Evolutionary conservation across 106 monocot genomes (phyloP), one percentile per base, ranked within the genome.

Genomic region (Phalaenopsis aphrodite): DNA sequence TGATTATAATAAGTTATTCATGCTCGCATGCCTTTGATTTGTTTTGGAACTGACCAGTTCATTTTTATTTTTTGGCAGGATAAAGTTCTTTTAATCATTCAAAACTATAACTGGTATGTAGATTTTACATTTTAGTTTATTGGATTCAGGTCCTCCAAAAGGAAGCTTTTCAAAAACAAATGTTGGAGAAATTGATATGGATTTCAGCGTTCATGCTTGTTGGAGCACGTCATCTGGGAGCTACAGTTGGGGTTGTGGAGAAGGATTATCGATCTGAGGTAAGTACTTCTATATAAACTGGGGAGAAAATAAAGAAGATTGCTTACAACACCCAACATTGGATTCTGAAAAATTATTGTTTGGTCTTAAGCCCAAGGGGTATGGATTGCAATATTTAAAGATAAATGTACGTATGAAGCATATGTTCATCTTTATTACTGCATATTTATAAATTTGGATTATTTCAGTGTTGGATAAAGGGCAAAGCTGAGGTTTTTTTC

Each of bases 191-290:
- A 77, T 78, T 99, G 75, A 99, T 93, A 79, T 99, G 99, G 99
- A 95, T 99, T 80, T 81, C 90, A 75, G 87, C 99, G 56, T 99
- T 99, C 80, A 99, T 99, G 99, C 99, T 99, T 83, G 99, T 95
- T 42, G 94, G 99, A 85, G 93, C 93, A 17, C 94, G 99, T 19
- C 92, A 99, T 88, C 89, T 89, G 11, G 95, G 99, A 39, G 89
- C 91, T 77, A 93, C 88, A 49, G 89, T 99, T 81, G 99, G 99
- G 52, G 81, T 42, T 79, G 99, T 99, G 11, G 99, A 99, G 76
- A 93, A 88, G 45, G 91, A 95, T 42, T 78, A 99, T 75, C 80
- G 85, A 15, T 86, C 84, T 42, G 99, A 99, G 88, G 98, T 76
- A 42, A 78, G 71, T 75, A 23, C 64, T 77, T 75, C 39, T 57